Percentiles rank a stretch among this genome's conserved stretches.
Conservation (phyloP, 768 basidiomycete genomes). For the Tricholoma sp. region DNA sequence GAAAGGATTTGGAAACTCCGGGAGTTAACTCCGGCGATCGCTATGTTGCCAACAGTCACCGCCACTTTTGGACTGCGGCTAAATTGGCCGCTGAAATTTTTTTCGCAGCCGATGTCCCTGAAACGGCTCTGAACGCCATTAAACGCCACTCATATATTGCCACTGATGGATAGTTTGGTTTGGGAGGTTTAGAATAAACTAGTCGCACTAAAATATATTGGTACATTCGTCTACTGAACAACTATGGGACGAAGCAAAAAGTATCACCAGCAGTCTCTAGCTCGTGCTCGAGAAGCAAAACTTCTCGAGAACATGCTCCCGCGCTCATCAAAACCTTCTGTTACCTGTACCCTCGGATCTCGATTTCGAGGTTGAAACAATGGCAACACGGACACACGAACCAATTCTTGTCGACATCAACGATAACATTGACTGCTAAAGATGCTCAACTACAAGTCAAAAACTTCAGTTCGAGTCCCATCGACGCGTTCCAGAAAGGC, state of each 20-base stretch:
- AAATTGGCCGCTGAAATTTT: background rate
- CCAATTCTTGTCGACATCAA: background rate
- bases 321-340: background rate
- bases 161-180: background rate
- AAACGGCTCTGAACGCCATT: background rate
- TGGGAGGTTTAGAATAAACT: background rate
- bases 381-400: background rate
- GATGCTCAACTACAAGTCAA: too few species aligned
- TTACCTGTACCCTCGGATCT: background rate
- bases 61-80: background rate
- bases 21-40: too few species aligned
- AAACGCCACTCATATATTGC: background rate
- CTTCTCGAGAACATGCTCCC: background rate
- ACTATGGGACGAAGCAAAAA: background rate
- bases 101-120: background rate
- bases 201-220: background rate
- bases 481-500: too few species aligned
- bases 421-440: too few species aligned
- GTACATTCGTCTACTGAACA: background rate
- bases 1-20: too few species aligned
- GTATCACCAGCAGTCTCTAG: background rate
- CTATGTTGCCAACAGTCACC: background rate
- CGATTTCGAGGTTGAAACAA: background rate
- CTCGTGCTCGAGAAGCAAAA: background rate
- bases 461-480: too few species aligned